Conservation (phyloP, 495 filamentous ascomycete genomes). For the Hypoxylon rickii region DNA sequence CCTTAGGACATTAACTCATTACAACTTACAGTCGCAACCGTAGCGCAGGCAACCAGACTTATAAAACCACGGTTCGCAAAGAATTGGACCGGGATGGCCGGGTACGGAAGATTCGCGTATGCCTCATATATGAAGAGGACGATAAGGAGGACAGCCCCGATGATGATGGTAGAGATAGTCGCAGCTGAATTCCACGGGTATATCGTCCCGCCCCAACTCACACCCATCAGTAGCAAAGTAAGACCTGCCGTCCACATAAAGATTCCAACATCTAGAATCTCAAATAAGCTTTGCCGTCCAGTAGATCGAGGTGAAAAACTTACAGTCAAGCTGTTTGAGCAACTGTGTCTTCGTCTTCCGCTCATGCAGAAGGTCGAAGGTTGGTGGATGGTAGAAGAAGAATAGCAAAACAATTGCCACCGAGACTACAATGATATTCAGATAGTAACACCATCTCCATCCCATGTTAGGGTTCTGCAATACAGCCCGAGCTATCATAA, state of each 20-base stretch:
- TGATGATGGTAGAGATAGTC: slow-evolving; percentile 49
- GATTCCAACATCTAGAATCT: slow-evolving; percentile 34
- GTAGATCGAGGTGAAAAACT: neutral
- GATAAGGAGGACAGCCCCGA: slow-evolving; percentile 49
- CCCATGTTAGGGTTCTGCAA: slow-evolving; percentile 41
- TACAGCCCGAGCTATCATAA: slow-evolving; percentile 37
- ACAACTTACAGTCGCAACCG: slow-evolving; percentile 34
- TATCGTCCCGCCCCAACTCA: slow-evolving; percentile 54
- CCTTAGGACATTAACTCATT: neutral
- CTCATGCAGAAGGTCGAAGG: slow-evolving; percentile 40
- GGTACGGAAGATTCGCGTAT: slow-evolving; percentile 41
- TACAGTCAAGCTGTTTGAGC: slow-evolving; percentile 50
- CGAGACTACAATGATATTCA: slow-evolving; percentile 47
- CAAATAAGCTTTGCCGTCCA: slow-evolving; percentile 1
- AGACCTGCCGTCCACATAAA: slow-evolving; percentile 49
- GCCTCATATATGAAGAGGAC: slow-evolving; percentile 49
- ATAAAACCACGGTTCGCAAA: slow-evolving; percentile 51
- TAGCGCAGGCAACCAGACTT: slow-evolving; percentile 46
- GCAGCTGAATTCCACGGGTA: slow-evolving; percentile 57
- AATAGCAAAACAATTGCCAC: slow-evolving; percentile 44
- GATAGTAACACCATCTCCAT: slow-evolving; percentile 54
- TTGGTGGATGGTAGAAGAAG: slow-evolving; percentile 48
- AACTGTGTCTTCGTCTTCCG: slow-evolving; percentile 37
- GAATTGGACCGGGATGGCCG: slow-evolving; percentile 48
- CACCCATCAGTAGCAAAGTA: slow-evolving; percentile 51